Percentiles rank a stretch among this genome's conserved stretches.
Conservation (phyloP, 257 asterid species). For the Solanum arcanum region DNA sequence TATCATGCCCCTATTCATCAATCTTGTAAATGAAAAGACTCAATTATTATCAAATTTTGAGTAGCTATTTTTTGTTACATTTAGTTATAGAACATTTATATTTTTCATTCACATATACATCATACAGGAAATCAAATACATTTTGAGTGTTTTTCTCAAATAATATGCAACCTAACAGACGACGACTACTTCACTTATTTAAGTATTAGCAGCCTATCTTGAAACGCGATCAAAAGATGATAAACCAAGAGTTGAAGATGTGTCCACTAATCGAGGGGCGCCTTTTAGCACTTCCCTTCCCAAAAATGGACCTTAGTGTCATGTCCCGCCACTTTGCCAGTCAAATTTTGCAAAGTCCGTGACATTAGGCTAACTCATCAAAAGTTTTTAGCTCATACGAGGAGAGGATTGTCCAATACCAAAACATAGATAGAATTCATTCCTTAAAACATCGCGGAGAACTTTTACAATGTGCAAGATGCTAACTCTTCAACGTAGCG, state of each 20-base stretch:
- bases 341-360: no score
- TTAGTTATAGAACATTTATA: background rate
- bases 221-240: background rate
- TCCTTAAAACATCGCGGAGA: background rate
- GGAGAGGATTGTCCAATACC: background rate
- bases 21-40: background rate
- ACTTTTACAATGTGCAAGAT: background rate
- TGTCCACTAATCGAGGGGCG: background rate
- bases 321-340: no score
- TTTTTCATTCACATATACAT: background rate
- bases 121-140: background rate
- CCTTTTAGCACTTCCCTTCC: background rate
- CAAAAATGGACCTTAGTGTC: background rate
- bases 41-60: background rate
- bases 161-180: background rate
- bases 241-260: background rate
- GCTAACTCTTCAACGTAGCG: background rate
- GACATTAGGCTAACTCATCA: background rate
- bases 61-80: background rate
- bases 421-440: background rate
- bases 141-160: background rate
- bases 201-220: background rate
- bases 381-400: background rate
- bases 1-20: background rate
- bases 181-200: background rate